These are phyloP conservation scores for Daedaleopsis nitida DNA, from an alignment of 768 basidiomycete genomes.

Conservation along the genomic window DNA sequence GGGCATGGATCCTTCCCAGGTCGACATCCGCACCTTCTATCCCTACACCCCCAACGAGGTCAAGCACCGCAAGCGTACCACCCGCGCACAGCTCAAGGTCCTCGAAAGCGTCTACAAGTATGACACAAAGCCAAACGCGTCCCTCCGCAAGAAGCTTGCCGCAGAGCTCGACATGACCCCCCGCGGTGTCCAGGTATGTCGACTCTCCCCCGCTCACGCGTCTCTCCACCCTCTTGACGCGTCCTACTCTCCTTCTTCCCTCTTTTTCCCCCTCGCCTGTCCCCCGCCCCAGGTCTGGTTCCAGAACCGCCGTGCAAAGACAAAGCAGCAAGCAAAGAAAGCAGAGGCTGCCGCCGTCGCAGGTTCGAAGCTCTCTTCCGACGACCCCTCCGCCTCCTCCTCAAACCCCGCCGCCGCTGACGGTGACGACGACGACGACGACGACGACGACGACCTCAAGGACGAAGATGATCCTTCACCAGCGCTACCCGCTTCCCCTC, in stretches of 20 bases:
- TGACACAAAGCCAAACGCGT: slow-evolving; percentile 90
- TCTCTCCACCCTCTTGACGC: not conserved
- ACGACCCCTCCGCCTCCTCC: slow-evolving; percentile 2
- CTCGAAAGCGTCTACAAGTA: slow-evolving; percentile 85
- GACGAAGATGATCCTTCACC: slow-evolving; percentile 7
- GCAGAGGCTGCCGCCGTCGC: slow-evolving; percentile 18
- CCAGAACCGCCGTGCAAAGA: slow-evolving; percentile 88
- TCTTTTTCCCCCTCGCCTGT: slow-evolving; percentile 2
- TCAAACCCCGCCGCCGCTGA: not conserved
- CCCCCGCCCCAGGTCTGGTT: slow-evolving; percentile 74
- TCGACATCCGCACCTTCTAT: slow-evolving; percentile 83
- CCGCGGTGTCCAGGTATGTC: slow-evolving; percentile 88
- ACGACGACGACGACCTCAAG: slow-evolving; percentile 8
- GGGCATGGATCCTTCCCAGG: slow-evolving; percentile 63
- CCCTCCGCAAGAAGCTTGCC: slow-evolving; percentile 77
- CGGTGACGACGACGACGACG: not conserved
- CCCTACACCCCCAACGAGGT: slow-evolving; percentile 85
- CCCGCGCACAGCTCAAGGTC: slow-evolving; percentile 83
- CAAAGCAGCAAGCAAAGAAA: slow-evolving; percentile 67
- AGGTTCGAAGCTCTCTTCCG: not conserved
- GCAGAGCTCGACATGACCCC: slow-evolving; percentile 88
- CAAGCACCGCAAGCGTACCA: slow-evolving; percentile 92
- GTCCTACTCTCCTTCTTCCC: not conserved
- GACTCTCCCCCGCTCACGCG: not conserved
- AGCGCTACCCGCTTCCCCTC: slow-evolving; percentile 7